Evolutionary conservation across 1,284 basidiomycete genomes (phyloP).

Genomic region (Thecaphora frezii): DNA sequence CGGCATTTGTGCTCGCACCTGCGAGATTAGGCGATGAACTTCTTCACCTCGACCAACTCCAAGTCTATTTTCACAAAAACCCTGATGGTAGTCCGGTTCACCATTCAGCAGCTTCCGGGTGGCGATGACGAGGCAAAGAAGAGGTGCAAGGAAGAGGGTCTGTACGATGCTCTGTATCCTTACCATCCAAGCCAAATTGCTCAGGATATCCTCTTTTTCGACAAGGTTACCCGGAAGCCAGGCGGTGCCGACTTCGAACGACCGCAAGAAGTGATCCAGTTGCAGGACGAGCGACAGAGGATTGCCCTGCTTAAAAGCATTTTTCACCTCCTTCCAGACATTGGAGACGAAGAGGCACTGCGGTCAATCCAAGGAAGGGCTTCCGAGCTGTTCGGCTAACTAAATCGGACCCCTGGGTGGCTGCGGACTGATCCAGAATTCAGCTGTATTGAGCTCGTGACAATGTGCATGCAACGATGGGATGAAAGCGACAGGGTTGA

Average conservation of each 20-base stretch:
- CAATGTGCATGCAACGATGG: not conserved
- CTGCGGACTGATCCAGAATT: not conserved
- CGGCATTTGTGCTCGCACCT: too few species aligned
- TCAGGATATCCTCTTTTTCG: constrained; percentile 18
- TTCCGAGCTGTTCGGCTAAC: constrained; percentile 3
- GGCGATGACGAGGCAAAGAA: not conserved
- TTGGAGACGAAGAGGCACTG: constrained; percentile 9
- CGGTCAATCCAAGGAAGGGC: constrained; percentile 10
- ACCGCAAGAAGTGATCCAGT: not conserved
- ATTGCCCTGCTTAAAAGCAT: constrained; percentile 15
- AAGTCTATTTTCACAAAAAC: not conserved
- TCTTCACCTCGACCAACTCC: not conserved
- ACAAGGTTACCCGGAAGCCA: constrained; percentile 9
- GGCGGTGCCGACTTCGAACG: not conserved
- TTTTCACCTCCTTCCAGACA: constrained; percentile 18
- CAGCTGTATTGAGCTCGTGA: not conserved
- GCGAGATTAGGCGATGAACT: not conserved
- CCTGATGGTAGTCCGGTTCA: constrained; percentile 16
- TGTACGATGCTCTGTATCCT: constrained; percentile 15
- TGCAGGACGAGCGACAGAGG: constrained; percentile 10
- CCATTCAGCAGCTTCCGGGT: not conserved
- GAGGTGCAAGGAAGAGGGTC: constrained; percentile 3
- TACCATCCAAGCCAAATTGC: constrained; percentile 23
- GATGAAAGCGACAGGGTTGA: too few species aligned
- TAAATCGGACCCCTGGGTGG: too few species aligned